Percentiles rank a stretch among this genome's conserved stretches.
These are phyloP conservation scores for Hysterium pulicare DNA, from an alignment of 2,329 filamentous ascomycete species.

Conservation along the genomic window DNA sequence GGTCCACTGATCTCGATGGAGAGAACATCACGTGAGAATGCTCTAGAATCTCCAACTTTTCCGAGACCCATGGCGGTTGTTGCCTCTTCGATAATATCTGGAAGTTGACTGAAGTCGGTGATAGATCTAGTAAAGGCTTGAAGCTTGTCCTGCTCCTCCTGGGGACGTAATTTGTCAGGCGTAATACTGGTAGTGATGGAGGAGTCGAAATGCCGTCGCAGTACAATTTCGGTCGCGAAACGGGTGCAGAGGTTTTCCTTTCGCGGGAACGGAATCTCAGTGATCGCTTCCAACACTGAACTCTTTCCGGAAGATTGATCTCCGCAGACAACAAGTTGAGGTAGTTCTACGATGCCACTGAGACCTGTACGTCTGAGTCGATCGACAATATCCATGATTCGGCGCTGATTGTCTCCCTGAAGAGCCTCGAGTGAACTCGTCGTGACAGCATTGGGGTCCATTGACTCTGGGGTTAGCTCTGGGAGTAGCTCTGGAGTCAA, in stretches of 20 bases:
- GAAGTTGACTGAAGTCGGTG: slow-evolving; percentile 38
- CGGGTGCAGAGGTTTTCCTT: slow-evolving; percentile 13
- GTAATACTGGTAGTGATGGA: slow-evolving; percentile 42
- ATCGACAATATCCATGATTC: slow-evolving; percentile 27
- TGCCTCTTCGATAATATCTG: slow-evolving; percentile 48
- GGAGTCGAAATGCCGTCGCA: slow-evolving; percentile 39
- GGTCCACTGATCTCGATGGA: slow-evolving; percentile 42
- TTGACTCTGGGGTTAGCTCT: background rate
- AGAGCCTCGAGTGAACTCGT: slow-evolving; percentile 36
- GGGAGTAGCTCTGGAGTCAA: slow-evolving; percentile 36
- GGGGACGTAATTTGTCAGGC: slow-evolving; percentile 7
- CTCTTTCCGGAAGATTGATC: slow-evolving; percentile 21
- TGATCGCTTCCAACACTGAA: slow-evolving; percentile 15
- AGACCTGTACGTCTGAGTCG: slow-evolving; percentile 4
- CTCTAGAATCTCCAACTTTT: slow-evolving; percentile 10
- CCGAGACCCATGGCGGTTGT: slow-evolving; percentile 46
- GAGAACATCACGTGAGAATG: slow-evolving; percentile 38
- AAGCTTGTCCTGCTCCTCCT: slow-evolving; percentile 27
- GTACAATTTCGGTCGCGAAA: slow-evolving; percentile 22
- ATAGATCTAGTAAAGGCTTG: slow-evolving; percentile 30
- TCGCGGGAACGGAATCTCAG: slow-evolving; percentile 13
- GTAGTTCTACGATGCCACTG: slow-evolving; percentile 8
- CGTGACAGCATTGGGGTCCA: slow-evolving; percentile 10
- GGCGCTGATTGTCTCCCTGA: slow-evolving; percentile 40
- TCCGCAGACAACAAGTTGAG: slow-evolving; percentile 20